Conservation (phyloP, 768 basidiomycete species). For the Macrocybe gigantea region DNA sequence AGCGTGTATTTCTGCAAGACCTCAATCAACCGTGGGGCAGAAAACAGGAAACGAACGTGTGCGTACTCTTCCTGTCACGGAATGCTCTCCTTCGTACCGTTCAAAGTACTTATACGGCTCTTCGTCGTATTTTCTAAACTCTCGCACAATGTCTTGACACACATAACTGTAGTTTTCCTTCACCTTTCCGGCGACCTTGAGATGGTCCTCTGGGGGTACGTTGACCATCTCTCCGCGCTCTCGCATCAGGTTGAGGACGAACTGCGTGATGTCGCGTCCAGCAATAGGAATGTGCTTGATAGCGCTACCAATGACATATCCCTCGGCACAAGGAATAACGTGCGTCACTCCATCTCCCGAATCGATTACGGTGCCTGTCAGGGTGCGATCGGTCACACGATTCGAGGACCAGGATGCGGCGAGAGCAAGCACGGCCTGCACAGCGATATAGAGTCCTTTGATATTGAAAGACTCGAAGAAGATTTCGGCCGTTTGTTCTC, state of each 20-base stretch:
- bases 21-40: background rate
- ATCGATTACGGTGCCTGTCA: slow-evolving; percentile 97
- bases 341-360: slow-evolving; percentile 99
- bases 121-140: slow-evolving; percentile 96
- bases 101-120: slow-evolving; percentile 96
- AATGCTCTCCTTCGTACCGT: slow-evolving; percentile 89
- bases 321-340: slow-evolving; percentile 93
- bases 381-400: slow-evolving; percentile 81
- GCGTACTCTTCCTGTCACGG: slow-evolving; percentile 83
- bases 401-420: slow-evolving; percentile 97
- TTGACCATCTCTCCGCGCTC: slow-evolving; percentile 87
- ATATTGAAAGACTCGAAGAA: slow-evolving; percentile 99
- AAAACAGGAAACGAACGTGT: background rate
- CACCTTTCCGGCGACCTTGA: slow-evolving; percentile 86
- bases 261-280: slow-evolving; percentile 94
- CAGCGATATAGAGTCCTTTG: slow-evolving; percentile 96
- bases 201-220: slow-evolving; percentile 95
- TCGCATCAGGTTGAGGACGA: slow-evolving; percentile 91
- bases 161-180: slow-evolving; percentile 99
- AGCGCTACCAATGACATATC: slow-evolving; percentile 97
- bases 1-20: slow-evolving; percentile 76
- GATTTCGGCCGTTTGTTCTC: slow-evolving; percentile 98
- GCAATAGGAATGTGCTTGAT: slow-evolving; percentile 99
- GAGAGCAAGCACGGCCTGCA: slow-evolving; percentile 96
- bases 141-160: slow-evolving; percentile 97